A percentile compares a stretch with the other conserved stretches of the same genome.
These are phyloP conservation scores for Ammopiptanthus mongolicus DNA, from an alignment of 306 rosid species.

Conservation along the genomic window DNA sequence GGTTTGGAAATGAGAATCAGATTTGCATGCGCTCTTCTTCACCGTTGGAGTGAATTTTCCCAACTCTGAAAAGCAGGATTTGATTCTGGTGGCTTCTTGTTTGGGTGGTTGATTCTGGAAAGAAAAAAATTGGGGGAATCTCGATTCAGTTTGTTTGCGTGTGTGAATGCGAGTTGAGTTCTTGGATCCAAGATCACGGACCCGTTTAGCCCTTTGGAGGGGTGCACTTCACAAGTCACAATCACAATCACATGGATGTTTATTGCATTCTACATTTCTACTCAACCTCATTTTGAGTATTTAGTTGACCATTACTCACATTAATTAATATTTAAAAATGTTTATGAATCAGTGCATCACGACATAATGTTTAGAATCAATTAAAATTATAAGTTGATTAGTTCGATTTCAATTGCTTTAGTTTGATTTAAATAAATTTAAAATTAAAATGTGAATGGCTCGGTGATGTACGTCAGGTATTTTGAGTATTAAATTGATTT, in stretches of 20 bases:
- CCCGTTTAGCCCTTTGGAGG: background rate
- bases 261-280: background rate
- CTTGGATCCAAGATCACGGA: slow-evolving; percentile 18
- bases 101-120: background rate
- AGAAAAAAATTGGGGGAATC: background rate
- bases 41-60: background rate
- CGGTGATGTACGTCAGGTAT: no score
- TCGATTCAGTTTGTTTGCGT: background rate
- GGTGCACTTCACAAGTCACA: background rate
- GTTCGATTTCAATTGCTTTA: no score
- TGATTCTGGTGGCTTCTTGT: background rate
- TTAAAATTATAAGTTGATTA: no score
- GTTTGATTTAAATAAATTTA: no score
- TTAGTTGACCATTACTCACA: background rate
- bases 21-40: background rate
- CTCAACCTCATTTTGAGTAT: background rate
- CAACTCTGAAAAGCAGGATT: background rate
- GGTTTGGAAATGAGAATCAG: background rate
- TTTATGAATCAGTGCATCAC: background rate
- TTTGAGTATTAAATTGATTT: no score
- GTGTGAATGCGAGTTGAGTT: background rate
- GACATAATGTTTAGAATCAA: no score
- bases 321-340: background rate
- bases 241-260: slow-evolving; percentile 8
- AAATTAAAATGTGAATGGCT: no score